Evolutionary conservation across 116 monocot species (phyloP).

Genomic region (Papilionanthe hybrid): DNA sequence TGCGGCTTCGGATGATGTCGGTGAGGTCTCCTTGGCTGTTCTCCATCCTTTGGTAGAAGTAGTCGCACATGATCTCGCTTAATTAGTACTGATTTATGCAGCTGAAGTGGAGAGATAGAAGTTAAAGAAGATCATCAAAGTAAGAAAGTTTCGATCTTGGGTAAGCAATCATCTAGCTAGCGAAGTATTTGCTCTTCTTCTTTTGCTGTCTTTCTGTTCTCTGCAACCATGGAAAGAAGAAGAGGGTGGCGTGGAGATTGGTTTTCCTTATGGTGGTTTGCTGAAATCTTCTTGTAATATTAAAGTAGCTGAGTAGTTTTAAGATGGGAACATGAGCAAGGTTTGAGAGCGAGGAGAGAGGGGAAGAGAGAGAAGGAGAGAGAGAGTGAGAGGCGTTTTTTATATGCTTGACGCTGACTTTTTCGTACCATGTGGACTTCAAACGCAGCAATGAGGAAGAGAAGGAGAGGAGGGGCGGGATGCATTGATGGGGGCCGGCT

Average conservation of each 20-base stretch:
- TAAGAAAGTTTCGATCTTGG: no score
- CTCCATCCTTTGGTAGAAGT: conserved; percentile 17
- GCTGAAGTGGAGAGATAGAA: neutral
- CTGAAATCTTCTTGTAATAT: neutral
- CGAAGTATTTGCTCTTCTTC: neutral
- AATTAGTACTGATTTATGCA: neutral
- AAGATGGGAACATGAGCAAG: neutral
- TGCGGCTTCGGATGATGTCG: conserved; percentile 44
- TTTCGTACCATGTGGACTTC: neutral
- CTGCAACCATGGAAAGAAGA: neutral
- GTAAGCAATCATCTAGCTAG: no score
- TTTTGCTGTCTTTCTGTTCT: neutral
- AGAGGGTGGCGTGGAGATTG: neutral
- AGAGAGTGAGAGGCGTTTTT: neutral
- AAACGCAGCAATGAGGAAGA: neutral
- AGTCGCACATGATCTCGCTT: neutral
- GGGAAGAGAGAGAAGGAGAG: neutral
- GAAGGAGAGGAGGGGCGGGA: neutral
- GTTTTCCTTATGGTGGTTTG: neutral
- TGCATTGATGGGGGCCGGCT: no score
- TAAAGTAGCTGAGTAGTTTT: neutral
- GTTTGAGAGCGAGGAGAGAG: neutral
- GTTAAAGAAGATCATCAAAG: neutral
- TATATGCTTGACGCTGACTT: conserved; percentile 3
- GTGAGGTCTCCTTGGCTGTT: conserved; percentile 62